Base-by-base conservation (phyloP, 352 stramenopile species). In the Phytophthora pini region DNA sequence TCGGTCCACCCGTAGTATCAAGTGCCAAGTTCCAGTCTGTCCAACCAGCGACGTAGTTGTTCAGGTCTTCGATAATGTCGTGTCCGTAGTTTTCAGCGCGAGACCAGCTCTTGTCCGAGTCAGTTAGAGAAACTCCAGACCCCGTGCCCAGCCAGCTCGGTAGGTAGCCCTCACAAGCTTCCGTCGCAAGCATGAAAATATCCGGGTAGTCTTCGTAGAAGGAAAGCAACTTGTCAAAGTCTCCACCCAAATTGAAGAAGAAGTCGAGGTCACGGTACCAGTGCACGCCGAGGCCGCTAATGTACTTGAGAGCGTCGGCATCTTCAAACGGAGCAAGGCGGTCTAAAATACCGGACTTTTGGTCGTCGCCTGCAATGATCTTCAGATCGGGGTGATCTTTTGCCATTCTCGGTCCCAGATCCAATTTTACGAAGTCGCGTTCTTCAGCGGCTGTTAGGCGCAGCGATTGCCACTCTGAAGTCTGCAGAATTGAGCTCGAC, bases 11-110 rank as follows among this genome's bases (percentile, higher is more conserved):
- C n/a, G 50, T 66, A n/a, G 77, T 83, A 64, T 92, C 72, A 7
- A 97, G 76, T 48, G 81, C 70, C 10, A 96, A 46, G 61, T 97
- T 97, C 88, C 90, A 97, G 72, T 97, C 87, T 9, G 70, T 92
- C 88, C 87, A 97, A 4, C 87, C 87, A 3, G 70, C 70, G 1
- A 86, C 82, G 61, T 82, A 88, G 71, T 84, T 94, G 44, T 79
- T 84, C 17, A 97, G 34, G 68, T 97, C 88, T 51, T 83, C 77
- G 43, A 97, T 87, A 50, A 97, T 93, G 66, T 96, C 88, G 43
- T 87, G 83, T 15, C 77, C 80, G 44, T 94, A 90, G 50, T 86
- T 79, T 56, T 97, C 82, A 13, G 64, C 87, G 13, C 87, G 79
- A 10, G 78, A 61, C 86, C 87, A 95, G 72, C 63, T 44, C 61